Conservation (phyloP, 1,139 yeast genomes). For the Protomyces lactucae-debilis region DNA sequence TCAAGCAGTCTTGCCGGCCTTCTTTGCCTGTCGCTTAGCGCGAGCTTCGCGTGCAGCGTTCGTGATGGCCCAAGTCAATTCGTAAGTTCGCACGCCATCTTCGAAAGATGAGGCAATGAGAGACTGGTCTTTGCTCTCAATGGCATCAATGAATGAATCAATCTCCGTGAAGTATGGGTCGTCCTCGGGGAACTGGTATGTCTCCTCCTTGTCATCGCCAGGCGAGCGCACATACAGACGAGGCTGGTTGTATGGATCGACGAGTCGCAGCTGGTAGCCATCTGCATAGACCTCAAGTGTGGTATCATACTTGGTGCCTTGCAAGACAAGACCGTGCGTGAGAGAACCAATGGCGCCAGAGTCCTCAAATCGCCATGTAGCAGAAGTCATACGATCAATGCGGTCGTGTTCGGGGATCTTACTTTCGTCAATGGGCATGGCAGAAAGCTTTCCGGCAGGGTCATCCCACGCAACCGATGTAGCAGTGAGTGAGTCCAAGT, state of each 20-base stretch:
- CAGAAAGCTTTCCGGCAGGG: constrained; percentile 32
- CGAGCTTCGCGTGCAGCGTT: constrained; percentile 13
- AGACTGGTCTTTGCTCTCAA: constrained; percentile 24
- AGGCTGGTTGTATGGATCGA: constrained; percentile 33
- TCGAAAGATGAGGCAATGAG: constrained; percentile 25
- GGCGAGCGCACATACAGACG: constrained; percentile 32
- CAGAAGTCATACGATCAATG: constrained; percentile 33
- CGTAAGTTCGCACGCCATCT: constrained; percentile 30
- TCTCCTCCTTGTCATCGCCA: constrained; percentile 27
- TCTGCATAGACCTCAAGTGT: constrained; percentile 34
- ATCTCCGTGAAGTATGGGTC: constrained; percentile 30
- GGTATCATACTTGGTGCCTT: constrained; percentile 34
- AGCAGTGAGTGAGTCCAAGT: constrained; percentile 31
- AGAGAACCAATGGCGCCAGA: constrained; percentile 34
- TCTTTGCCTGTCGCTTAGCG: constrained; percentile 7
- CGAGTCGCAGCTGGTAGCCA: constrained; percentile 34
- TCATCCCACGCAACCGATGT: constrained; percentile 32
- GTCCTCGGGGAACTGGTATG: constrained; percentile 28
- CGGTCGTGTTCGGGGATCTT: constrained; percentile 32
- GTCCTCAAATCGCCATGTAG: constrained; percentile 33
- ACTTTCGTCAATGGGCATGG: constrained; percentile 32
- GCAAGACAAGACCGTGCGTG: constrained; percentile 33
- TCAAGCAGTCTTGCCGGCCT: not conserved
- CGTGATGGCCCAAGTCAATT: constrained; percentile 28
- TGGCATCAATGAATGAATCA: constrained; percentile 27